Base-by-base conservation (phyloP, 2,329 filamentous ascomycete genomes). In the Ascochyta pisi region DNA sequence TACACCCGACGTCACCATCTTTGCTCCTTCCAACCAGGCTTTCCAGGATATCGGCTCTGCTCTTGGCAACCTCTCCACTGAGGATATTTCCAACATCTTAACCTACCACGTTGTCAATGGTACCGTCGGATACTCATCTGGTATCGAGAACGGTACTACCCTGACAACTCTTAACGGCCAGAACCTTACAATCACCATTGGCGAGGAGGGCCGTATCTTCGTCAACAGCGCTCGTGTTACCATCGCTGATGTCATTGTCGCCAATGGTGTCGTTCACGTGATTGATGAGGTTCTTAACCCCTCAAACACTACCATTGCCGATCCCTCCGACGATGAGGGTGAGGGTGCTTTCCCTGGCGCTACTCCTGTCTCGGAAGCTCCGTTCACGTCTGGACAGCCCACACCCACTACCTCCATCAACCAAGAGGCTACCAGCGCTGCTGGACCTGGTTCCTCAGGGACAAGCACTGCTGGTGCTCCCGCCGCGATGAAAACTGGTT, bases 51-150 rank as follows among this genome's bases (percentile, higher is more conserved):
- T 89, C 39, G 84, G 82, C 52, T 84, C 79, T 45, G 76, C 81
- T 3, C 67, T 86, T 10, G 69, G 73, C 26, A 79, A 79, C 54
- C 70, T 87, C 27, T 78, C 78, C 23, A 68, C 73, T 0, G 71
- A 79, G 4, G 71, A 84, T 13, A 77, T 89, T 1, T 70, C 78
- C 2, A 71, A 70, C 26, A 80, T 90, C 46, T 78, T 90, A 31
- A 75, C 79, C 24, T 91, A 91, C 74, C 88, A 91, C 69, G 80
- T 90, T 47, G 74, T 90, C 40, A 78, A 79, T 41, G 81, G 81
- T 41, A 78, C 78, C 8, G 79, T 87, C 1, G 77, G 76, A 50
- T 89, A 88, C 74, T 83, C 80, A 44, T 70, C 77, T 6, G 60
- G 65, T 4, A 76, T 84, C 16, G 62, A 62, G 23, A 77, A 81